Evolutionary conservation across 2,329 filamentous ascomycete genomes (phyloP).

Genomic region (Exophiala bonariae): DNA sequence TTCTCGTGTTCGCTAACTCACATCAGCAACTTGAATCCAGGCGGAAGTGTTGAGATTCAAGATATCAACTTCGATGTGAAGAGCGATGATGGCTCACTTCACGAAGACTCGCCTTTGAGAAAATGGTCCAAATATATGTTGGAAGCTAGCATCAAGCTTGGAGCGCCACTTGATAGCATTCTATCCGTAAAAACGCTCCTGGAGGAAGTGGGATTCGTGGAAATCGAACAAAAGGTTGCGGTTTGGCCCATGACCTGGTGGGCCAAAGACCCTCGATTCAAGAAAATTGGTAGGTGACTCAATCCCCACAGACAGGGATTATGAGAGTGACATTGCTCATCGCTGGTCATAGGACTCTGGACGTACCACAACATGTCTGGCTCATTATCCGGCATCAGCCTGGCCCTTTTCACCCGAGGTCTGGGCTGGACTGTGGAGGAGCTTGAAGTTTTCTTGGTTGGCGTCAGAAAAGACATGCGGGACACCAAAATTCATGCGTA

Average conservation of each 20-base stretch:
- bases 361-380: slow-evolving; percentile 27
- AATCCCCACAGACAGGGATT: not conserved
- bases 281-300: slow-evolving; percentile 21
- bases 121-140: slow-evolving; percentile 20
- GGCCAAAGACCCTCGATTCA: slow-evolving; percentile 32
- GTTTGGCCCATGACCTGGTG: slow-evolving; percentile 32
- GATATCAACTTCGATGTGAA: slow-evolving; percentile 19
- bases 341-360: slow-evolving; percentile 8
- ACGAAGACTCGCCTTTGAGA: slow-evolving; percentile 9
- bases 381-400: slow-evolving; percentile 32
- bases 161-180: slow-evolving; percentile 16
- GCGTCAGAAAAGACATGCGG: slow-evolving; percentile 35
- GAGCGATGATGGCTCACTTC: slow-evolving; percentile 17
- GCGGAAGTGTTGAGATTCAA: slow-evolving; percentile 43
- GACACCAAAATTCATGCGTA: slow-evolving; percentile 33
- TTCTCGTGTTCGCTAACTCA: not conserved
- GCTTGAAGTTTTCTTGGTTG: slow-evolving; percentile 33
- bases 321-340: not conserved
- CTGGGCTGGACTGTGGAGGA: slow-evolving; percentile 31
- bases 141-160: slow-evolving; percentile 16
- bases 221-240: slow-evolving; percentile 26
- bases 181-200: slow-evolving; percentile 16
- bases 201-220: slow-evolving; percentile 28
- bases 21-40: slow-evolving; percentile 34
- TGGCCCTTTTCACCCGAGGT: slow-evolving; percentile 24